Conservation (phyloP, 2,329 filamentous ascomycete genomes). For the Endothia cerciana region DNA sequence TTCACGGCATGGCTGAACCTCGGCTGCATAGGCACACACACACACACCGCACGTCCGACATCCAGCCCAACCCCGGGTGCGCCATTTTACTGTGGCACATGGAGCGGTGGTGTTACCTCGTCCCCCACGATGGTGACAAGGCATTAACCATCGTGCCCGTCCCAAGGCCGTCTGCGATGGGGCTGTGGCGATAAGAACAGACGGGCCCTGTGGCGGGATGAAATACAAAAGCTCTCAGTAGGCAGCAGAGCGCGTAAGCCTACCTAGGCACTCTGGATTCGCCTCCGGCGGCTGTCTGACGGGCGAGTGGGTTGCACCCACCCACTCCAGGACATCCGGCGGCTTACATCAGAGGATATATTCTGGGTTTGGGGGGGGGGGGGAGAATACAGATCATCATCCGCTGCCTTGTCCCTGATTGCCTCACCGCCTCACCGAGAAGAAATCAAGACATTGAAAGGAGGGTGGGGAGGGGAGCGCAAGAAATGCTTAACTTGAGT, state of each 20-base stretch:
- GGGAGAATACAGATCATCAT: too few species aligned
- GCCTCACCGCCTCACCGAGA: not conserved
- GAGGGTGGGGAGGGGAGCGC: not conserved
- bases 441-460: not conserved
- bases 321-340: not conserved
- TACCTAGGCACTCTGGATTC: not conserved
- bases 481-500: not conserved
- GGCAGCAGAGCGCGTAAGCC: not conserved
- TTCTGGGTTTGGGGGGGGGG: too few species aligned
- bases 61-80: not conserved
- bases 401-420: not conserved
- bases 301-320: not conserved
- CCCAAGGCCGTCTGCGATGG: not conserved
- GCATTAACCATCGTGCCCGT: not conserved
- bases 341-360: conserved; percentile 10
- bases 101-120: not conserved
- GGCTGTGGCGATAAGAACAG: conserved; percentile 6
- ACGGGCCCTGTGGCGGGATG: not conserved
- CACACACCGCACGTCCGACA: not conserved
- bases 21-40: not conserved
- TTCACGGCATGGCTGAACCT: not conserved
- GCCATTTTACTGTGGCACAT: conserved; percentile 12
- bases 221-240: not conserved
- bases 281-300: conserved; percentile 14
- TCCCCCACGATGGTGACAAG: conserved; percentile 4